Evolutionary conservation across 805 yeast genomes (phyloP), one percentile per base, ranked within the genome.

Genomic region (Maudiozyma barnettii): DNA sequence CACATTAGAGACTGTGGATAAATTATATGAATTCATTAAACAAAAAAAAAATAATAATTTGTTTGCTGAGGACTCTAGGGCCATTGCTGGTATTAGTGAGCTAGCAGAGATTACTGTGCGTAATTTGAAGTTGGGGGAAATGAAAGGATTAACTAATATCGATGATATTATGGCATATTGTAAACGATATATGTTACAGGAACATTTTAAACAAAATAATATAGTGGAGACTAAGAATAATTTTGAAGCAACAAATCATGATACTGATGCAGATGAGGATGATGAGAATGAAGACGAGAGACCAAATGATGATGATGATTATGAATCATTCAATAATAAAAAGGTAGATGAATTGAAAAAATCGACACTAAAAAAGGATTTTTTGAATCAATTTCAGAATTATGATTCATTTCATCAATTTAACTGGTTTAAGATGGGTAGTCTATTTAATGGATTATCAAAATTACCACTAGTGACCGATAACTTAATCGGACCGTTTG

Each of bases 401-500:
- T 58, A 59, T 45, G 58, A 63, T 37, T 56, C 57, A 1, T 79
- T 78, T 56, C 67, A 70, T 29, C 69, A 70, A 19, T 72, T 71
- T 52, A 74, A 82, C 57, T 83, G 90, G 87, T 61, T 75, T 36
- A 67, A 70, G 45, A 59, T 82, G 21, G 90, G 89, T 0, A 61
- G 75, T 2, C 57, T 79, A 29, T 77, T 71, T 52, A 65, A 73
- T 50, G 62, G 70, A 50, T 57, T 73, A 31, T 75, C 82, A 47
- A 58, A 58, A 3, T 70, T 73, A 44, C 72, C 84, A 0, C 63
- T 72, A 0, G 73, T 78, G 0, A 66, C 72, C 19, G 84, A 81
- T 51, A 85, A 82, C 58, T 63, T 87, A 50, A 67, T 80, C 46
- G 95, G 95, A 0, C 89, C 95, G 0, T 65, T 86, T 39, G 78